These are phyloP conservation scores for Alternaria incomplexa DNA, from an alignment of 2,329 filamentous ascomycete species.

Conservation along the genomic window DNA sequence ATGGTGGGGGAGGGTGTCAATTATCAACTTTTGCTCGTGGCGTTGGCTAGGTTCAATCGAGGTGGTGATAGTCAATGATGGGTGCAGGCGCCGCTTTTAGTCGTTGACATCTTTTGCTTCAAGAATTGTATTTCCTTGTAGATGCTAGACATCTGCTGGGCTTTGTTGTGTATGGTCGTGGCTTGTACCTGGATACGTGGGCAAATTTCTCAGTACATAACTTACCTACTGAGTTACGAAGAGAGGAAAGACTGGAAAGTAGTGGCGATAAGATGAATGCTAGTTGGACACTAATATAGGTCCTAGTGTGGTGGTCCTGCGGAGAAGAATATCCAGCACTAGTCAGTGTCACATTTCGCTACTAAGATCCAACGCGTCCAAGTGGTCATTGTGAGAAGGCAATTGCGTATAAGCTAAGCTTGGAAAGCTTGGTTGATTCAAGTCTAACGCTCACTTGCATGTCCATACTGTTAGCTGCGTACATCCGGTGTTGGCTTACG, in stretches of 20 bases:
- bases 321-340: not conserved
- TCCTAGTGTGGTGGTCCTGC: too few relatives aligned
- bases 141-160: not conserved
- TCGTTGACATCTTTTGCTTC: not conserved
- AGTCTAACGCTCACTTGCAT: not conserved
- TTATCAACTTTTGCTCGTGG: not conserved
- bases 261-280: not conserved
- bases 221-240: not conserved
- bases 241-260: not conserved
- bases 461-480: not conserved
- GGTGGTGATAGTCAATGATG: not conserved
- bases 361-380: not conserved
- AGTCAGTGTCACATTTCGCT: not conserved
- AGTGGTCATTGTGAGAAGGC: not conserved
- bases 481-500: not conserved
- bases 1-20: not conserved
- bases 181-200: not conserved
- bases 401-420: not conserved
- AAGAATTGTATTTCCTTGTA: not conserved
- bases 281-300: not conserved
- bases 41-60: not conserved
- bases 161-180: not conserved
- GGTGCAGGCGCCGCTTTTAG: not conserved
- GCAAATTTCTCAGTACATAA: not conserved
- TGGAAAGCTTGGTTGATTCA: not conserved